A percentile compares a stretch with the other conserved stretches of the same genome.
These are phyloP conservation scores for Daphne laureola DNA, from an alignment of 441 rosid genomes.

Conservation along the genomic window DNA sequence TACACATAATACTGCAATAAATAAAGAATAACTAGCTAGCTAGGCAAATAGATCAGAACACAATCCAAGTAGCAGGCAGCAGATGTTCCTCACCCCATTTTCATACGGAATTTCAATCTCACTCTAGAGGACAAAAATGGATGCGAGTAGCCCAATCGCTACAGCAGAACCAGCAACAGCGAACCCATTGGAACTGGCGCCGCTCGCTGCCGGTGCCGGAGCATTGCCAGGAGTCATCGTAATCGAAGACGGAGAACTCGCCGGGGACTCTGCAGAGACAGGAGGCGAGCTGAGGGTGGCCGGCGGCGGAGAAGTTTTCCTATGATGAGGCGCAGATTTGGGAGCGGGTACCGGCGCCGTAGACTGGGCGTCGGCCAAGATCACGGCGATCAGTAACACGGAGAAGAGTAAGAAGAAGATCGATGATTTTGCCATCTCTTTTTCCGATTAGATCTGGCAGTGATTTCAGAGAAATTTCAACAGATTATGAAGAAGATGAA, in stretches of 20 bases:
- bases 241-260: constrained; percentile 18
- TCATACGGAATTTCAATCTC: background rate
- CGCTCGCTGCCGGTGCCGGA: constrained; percentile 22
- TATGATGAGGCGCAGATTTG: constrained; percentile 15
- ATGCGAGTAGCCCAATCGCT: constrained; percentile 20
- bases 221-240: constrained; percentile 28
- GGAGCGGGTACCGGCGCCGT: constrained; percentile 15
- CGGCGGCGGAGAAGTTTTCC: constrained; percentile 12
- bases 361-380: constrained; percentile 16
- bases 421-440: too few species aligned
- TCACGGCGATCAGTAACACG: constrained; percentile 11
- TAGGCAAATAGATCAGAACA: background rate
- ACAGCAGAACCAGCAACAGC: constrained; percentile 22
- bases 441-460: too few species aligned
- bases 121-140: constrained; percentile 19
- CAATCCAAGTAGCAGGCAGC: background rate
- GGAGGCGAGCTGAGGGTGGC: constrained; percentile 21
- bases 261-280: constrained; percentile 12
- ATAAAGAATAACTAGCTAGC: too few species aligned
- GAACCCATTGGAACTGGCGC: constrained; percentile 17
- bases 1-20: too few species aligned
- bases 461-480: too few species aligned
- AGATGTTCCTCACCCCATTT: constrained; percentile 10
- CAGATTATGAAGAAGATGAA: too few species aligned
- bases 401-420: constrained; percentile 15